These are phyloP conservation scores for Rhizopogon vinicolor DNA, from an alignment of 768 basidiomycete species.

Conservation along the genomic window DNA sequence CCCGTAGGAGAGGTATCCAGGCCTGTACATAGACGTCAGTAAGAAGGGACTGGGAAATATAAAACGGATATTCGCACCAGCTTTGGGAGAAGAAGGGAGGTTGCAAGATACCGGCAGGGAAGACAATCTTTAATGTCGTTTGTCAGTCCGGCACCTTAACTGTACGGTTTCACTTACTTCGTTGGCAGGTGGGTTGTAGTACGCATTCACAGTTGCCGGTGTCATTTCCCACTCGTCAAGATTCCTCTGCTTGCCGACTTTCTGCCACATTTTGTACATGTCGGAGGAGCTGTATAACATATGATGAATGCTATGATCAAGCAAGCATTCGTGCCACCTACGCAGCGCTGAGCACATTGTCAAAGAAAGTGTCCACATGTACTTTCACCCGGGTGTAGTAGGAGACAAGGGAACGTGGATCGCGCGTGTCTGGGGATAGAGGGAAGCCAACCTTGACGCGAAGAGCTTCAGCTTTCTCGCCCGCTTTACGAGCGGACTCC, in stretches of 20 bases:
- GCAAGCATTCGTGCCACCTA: slow-evolving; percentile 15
- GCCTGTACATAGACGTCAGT: slow-evolving; percentile 43
- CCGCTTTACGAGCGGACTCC: slow-evolving; percentile 73
- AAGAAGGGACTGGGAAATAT: not conserved
- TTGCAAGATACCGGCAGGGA: slow-evolving; percentile 93
- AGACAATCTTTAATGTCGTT: slow-evolving; percentile 61
- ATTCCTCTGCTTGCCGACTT: slow-evolving; percentile 69
- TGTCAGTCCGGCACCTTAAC: not conserved
- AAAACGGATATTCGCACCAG: slow-evolving; percentile 45
- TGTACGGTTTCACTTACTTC: slow-evolving; percentile 46
- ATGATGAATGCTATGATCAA: slow-evolving; percentile 5
- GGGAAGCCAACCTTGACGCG: slow-evolving; percentile 94
- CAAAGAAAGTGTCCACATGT: slow-evolving; percentile 70
- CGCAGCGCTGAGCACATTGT: slow-evolving; percentile 71
- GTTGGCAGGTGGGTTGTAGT: slow-evolving; percentile 82
- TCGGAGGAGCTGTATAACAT: slow-evolving; percentile 44
- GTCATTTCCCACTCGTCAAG: slow-evolving; percentile 82
- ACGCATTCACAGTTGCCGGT: slow-evolving; percentile 83
- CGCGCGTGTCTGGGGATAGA: slow-evolving; percentile 73
- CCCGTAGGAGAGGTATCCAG: slow-evolving; percentile 85
- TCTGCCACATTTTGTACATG: slow-evolving; percentile 66
- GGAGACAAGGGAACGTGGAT: slow-evolving; percentile 58
- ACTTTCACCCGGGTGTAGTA: slow-evolving; percentile 77
- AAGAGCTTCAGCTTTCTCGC: slow-evolving; percentile 59
- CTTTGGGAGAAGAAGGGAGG: slow-evolving; percentile 84